Evolutionary conservation across 208 protist genomes (phyloP).

Genomic region (Leishmania martiniquensis): DNA sequence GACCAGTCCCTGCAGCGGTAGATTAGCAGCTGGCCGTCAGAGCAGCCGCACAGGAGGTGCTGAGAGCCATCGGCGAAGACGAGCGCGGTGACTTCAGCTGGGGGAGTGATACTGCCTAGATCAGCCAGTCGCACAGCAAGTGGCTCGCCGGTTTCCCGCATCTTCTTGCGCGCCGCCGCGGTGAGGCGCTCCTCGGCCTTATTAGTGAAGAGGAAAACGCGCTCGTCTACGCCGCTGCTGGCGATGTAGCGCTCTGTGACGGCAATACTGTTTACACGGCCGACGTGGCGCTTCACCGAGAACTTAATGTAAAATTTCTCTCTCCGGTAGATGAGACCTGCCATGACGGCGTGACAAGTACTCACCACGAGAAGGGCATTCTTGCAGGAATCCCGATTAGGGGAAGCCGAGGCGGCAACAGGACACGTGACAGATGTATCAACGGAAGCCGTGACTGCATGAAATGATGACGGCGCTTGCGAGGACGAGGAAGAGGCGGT

Average conservation of each 20-base stretch:
- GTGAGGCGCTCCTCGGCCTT: conserved; percentile 51
- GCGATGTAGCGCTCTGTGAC: conserved; percentile 58
- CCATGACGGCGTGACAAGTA: conserved; percentile 81
- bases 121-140: conserved; percentile 56
- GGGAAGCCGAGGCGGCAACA: not conserved
- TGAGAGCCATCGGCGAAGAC: conserved; percentile 46
- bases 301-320: conserved; percentile 74
- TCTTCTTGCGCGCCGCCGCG: conserved; percentile 25
- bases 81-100: conserved; percentile 51
- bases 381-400: conserved; percentile 22
- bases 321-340: conserved; percentile 53
- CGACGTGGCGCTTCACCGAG: conserved; percentile 75
- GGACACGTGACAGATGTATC: not conserved
- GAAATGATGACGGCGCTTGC: not conserved
- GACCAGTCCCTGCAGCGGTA: conserved; percentile 80
- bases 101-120: conserved; percentile 64
- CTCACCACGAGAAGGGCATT: conserved; percentile 67
- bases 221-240: conserved; percentile 74
- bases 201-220: conserved; percentile 78
- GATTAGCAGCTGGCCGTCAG: conserved; percentile 57
- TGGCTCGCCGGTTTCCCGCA: conserved; percentile 44
- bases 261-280: conserved; percentile 46
- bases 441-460: not conserved
- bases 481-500: not conserved
- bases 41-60: conserved; percentile 62